A percentile compares a stretch with the other conserved stretches of the same genome.
These are phyloP conservation scores for Naganishia albida DNA, from an alignment of 1,284 basidiomycete species.

Conservation along the genomic window DNA sequence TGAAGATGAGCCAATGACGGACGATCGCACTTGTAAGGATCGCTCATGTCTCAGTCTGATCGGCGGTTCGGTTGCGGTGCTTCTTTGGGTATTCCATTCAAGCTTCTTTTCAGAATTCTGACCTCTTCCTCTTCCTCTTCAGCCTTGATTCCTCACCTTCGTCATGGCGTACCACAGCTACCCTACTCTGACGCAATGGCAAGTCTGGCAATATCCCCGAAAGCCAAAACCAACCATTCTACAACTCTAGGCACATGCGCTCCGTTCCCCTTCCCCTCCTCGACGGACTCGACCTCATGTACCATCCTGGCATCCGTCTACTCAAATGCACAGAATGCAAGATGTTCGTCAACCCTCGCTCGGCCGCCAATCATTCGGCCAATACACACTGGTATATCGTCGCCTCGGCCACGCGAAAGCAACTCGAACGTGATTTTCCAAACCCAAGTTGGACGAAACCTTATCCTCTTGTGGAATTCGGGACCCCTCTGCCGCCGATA, in stretches of 20 bases:
- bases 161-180: conserved; percentile 11
- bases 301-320: neutral
- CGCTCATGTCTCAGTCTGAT: no score
- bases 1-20: no score
- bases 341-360: conserved; percentile 4
- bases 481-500: neutral
- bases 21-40: no score
- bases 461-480: neutral
- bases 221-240: no score
- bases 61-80: no score
- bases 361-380: neutral
- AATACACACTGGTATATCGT: neutral
- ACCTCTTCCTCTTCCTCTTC: no score
- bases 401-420: neutral
- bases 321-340: conserved; percentile 12
- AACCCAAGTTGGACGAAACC: conserved; percentile 17
- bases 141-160: neutral
- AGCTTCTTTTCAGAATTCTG: no score
- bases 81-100: no score
- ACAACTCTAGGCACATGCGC: conserved; percentile 1
- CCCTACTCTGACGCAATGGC: neutral
- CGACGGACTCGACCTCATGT: conserved; percentile 8
- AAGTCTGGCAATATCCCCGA: no score
- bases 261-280: conserved; percentile 10
- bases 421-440: neutral